Evolutionary conservation across 805 yeast species (phyloP).

Genomic region (Cyberlindnera americana): DNA sequence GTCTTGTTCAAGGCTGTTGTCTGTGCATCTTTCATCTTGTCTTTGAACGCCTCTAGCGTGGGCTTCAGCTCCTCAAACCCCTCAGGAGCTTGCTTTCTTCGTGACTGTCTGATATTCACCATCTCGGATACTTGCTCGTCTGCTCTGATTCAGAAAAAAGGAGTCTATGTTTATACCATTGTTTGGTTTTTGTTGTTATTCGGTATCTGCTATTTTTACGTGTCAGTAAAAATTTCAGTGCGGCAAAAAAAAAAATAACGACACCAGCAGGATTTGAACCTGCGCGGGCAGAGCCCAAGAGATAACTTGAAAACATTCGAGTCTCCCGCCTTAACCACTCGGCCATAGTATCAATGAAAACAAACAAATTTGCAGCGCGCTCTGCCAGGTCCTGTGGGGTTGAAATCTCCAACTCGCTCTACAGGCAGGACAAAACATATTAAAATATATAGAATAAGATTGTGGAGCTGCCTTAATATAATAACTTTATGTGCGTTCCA

Average conservation of each 20-base stretch:
- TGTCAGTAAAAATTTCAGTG: constrained; percentile 1
- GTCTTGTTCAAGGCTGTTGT: constrained; percentile 35
- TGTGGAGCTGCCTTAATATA: too few species aligned
- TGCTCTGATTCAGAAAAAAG: too few species aligned
- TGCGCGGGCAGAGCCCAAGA: constrained; percentile 48
- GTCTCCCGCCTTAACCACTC: constrained; percentile 49
- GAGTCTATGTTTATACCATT: too few species aligned
- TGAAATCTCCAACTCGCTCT: too few species aligned
- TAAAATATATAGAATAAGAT: too few species aligned
- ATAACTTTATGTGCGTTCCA: too few species aligned
- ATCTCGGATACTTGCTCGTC: too few species aligned
- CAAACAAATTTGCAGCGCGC: constrained; percentile 1
- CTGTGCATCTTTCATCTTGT: constrained; percentile 54
- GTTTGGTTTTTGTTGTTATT: not conserved
- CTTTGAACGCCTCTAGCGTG: constrained; percentile 56
- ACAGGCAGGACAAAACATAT: too few species aligned
- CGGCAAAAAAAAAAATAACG: constrained; percentile 28
- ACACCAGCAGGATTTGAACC: constrained; percentile 47
- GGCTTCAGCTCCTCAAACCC: constrained; percentile 71
- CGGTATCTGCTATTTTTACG: not conserved
- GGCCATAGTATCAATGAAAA: constrained; percentile 37
- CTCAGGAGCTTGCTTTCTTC: constrained; percentile 58
- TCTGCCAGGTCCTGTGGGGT: too few species aligned
- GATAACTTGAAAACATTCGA: constrained; percentile 35
- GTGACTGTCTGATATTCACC: constrained; percentile 43